Base-by-base conservation (phyloP, 805 yeast species). In the Kuraishia molischiana region DNA sequence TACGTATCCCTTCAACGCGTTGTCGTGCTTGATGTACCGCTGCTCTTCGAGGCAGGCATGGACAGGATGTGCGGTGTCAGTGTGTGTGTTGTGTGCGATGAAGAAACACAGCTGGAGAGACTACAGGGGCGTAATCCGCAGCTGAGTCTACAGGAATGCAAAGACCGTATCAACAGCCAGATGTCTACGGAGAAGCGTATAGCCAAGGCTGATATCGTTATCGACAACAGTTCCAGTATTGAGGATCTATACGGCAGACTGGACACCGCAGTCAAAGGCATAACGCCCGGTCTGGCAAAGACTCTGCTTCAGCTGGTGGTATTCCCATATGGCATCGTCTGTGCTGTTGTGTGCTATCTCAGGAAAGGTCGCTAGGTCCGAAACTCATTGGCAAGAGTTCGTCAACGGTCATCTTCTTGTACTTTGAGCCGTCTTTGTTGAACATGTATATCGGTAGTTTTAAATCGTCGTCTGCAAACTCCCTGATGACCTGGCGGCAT, bases 401-500 rank as follows among this genome's bases (percentile, higher is more conserved):
- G 9, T 62, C 66, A 36, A 85, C 54, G 3, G 74, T 63, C 55
- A 65, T 66, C 46, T 65, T 58, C 29, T 66, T 56, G 45, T 56
- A 63, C 43, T 54, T 49, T 4, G 64, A 51, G 1, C 82, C 85
- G 38, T 70, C 69, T 1, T 52, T 54, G 34, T 74, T 69, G 52
- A 77, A 81, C 92, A 90, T 80, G 53, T 70, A 74, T 2, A 90
- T 58, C 0, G 84, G 82, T 20, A 75, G 21, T 15, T 45, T 41
- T 15, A 52, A 40, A 3, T 44, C 51, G 4, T 40, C 51, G 5
- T 69, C 64, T 0, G 78, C 73, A 56, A 89, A 90, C 56, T 90
- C 98, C 29, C 95, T 66, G 24, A 90, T 75, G 39, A 82, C 74
- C 58, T 90, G 98, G 38, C 98, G 67, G 52, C 98, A 90, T 28